Percentiles rank a stretch among this genome's conserved stretches.
Evolutionary conservation across 345 rosid genomes (phyloP).

Genomic region (Triadica sebifera): DNA sequence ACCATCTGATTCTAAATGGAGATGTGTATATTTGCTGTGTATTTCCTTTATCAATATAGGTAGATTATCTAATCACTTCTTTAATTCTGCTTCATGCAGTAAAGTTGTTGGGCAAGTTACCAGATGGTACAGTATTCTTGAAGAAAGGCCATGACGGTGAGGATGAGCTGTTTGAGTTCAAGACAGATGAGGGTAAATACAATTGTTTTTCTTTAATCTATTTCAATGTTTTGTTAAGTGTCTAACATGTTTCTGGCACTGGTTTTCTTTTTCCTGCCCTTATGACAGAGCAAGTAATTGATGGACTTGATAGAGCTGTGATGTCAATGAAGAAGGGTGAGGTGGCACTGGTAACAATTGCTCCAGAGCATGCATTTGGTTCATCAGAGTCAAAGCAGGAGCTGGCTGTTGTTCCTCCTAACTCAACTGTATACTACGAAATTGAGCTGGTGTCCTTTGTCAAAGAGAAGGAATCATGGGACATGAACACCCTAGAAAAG

Average conservation of each 20-base stretch:
- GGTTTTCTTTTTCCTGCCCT: neutral
- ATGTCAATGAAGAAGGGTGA: constrained; percentile 90
- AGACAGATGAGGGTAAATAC: constrained; percentile 73
- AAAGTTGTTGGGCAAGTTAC: constrained; percentile 75
- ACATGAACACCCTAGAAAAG: constrained; percentile 85
- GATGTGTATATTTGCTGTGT: neutral
- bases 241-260: neutral
- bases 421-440: constrained; percentile 68
- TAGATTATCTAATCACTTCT: neutral
- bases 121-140: constrained; percentile 71
- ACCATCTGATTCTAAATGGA: too few relatives aligned
- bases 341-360: constrained; percentile 62
- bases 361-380: constrained; percentile 86
- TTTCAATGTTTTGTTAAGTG: neutral
- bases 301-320: constrained; percentile 87
- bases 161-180: constrained; percentile 75
- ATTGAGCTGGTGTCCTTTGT: constrained; percentile 71
- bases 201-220: neutral
- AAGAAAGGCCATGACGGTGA: constrained; percentile 70
- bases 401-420: constrained; percentile 67
- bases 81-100: constrained; percentile 41
- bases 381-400: constrained; percentile 67
- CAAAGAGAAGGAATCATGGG: constrained; percentile 98
- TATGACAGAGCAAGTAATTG: constrained; percentile 72
- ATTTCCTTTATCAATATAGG: neutral